Evolutionary conservation across 2,329 filamentous ascomycete genomes (phyloP).

Genomic region (Mycocentrospora acerina): DNA sequence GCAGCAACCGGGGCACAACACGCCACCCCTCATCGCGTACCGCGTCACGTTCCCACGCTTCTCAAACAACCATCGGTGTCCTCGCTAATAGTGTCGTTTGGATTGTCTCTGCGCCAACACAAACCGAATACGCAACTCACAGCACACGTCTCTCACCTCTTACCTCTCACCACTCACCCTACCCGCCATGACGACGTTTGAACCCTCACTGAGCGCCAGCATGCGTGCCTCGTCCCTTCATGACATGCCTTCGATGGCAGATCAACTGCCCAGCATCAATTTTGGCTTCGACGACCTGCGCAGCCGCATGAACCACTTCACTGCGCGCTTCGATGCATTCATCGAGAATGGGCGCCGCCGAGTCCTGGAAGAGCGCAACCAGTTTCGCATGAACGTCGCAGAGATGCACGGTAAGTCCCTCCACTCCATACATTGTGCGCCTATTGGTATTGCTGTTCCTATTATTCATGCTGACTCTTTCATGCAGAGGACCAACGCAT

Average conservation of each 20-base stretch:
- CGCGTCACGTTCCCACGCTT: too few species aligned
- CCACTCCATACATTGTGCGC: too few species aligned
- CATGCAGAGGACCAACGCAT: constrained; percentile 82
- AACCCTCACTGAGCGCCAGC: constrained; percentile 68
- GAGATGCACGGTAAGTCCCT: constrained; percentile 75
- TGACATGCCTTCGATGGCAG: constrained; percentile 67
- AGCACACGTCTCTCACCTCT: neutral
- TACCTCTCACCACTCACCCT: constrained; percentile 17
- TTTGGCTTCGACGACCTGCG: constrained; percentile 96
- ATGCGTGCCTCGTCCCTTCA: constrained; percentile 58
- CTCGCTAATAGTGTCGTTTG: too few species aligned
- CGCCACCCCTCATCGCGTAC: constrained; percentile 11
- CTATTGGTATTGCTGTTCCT: too few species aligned
- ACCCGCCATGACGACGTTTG: constrained; percentile 63
- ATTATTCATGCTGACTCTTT: constrained; percentile 7
- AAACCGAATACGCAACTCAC: neutral
- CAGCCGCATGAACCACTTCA: constrained; percentile 93
- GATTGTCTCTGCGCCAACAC: too few species aligned
- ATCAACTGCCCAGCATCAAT: constrained; percentile 82
- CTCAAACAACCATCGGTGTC: too few species aligned
- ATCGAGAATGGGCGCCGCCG: constrained; percentile 89
- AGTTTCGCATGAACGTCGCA: constrained; percentile 86
- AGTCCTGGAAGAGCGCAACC: constrained; percentile 88
- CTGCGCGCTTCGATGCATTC: constrained; percentile 84
- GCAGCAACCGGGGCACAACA: constrained; percentile 27